These are phyloP conservation scores for Angomonas desouzai DNA, from an alignment of 208 protist genomes.

Conservation along the genomic window DNA sequence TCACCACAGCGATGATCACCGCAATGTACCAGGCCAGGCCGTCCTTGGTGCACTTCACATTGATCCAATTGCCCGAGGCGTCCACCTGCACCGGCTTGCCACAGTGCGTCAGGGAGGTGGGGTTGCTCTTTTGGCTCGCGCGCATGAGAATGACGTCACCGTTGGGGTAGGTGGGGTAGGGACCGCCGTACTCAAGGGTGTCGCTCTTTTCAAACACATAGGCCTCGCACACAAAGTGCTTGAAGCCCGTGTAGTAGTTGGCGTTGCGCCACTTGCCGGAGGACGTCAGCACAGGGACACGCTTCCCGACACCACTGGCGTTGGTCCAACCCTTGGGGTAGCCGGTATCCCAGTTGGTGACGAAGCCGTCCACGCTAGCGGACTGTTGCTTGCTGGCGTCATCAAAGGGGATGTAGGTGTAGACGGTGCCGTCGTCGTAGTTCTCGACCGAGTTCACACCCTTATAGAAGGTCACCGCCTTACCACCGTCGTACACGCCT, in stretches of 20 bases:
- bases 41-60: slow-evolving; percentile 31
- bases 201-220: slow-evolving; percentile 55
- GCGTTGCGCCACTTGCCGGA: slow-evolving; percentile 43
- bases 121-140: slow-evolving; percentile 5
- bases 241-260: slow-evolving; percentile 33
- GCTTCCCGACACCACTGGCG: slow-evolving; percentile 40
- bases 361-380: slow-evolving; percentile 17
- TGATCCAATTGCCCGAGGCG: slow-evolving; percentile 30
- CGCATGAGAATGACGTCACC: slow-evolving; percentile 30
- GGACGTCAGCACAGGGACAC: slow-evolving; percentile 32
- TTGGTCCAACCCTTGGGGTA: slow-evolving; percentile 39
- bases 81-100: slow-evolving; percentile 28
- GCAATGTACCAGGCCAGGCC: slow-evolving; percentile 56
- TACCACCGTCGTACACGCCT: slow-evolving; percentile 42
- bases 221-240: slow-evolving; percentile 53
- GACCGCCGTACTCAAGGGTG: slow-evolving; percentile 1
- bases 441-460: slow-evolving; percentile 10
- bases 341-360: slow-evolving; percentile 26
- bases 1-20: slow-evolving; percentile 36
- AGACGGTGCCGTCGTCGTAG: slow-evolving; percentile 9
- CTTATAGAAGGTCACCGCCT: slow-evolving; percentile 39
- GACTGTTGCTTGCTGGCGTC: slow-evolving; percentile 3
- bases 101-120: slow-evolving; percentile 26
- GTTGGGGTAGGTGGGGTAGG: slow-evolving; percentile 46
- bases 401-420: slow-evolving; percentile 8